Base-by-base conservation (phyloP, 2,329 filamentous ascomycete species). In the Neofusicoccum sp. region DNA sequence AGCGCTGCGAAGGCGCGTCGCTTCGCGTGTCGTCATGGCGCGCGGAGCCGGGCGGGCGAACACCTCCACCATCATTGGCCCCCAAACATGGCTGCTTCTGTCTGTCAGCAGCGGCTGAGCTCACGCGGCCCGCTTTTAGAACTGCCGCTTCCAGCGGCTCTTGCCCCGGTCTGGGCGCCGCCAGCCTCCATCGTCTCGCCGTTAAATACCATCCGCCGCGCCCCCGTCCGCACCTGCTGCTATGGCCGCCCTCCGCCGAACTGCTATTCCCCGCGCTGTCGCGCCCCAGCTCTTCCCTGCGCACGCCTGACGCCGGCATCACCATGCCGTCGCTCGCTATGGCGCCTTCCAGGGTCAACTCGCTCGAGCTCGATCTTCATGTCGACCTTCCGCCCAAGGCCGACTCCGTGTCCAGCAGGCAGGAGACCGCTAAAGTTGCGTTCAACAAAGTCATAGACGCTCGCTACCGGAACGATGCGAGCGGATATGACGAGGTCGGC, bases 401-500 rank as follows among this genome's bases (percentile, higher is more conserved):
- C 16, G 47, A 51, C 11, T 38, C 31, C 9, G 33, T 51, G 1
- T 33, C 38, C 2, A 34, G 12, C 3, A 53, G 28, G 26, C 49
- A 40, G 24, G 34, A 53, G 2, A 8, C 9, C 6, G 49, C 49
- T 5, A 31, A 26, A 20, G 2, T 56, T 7, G 38, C 51, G 1
- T 43, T 43, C 51, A 33, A 56, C 28, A 53, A 53, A n/a, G 24
- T 40, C 1, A 24, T 53, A 5, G 49, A 53, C 3, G 34, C 34
- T 2, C 49, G 49, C 5, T 43, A 56, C 9, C n/a, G 16, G 6
- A 28, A 43, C 34, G 51, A 38, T 11, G 20, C 38, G 1, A 43
- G 38, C 53, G 63, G 61, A 9, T 65, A 66, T 33, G 59, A 61
- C 20, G 47, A 62, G 33, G 64, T 65, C 11, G 64, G 62, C 8